Evolutionary conservation across 2,329 filamentous ascomycete genomes (phyloP), one percentile per base, ranked within the genome.

Genomic region (Gliomastix tumulicola): DNA sequence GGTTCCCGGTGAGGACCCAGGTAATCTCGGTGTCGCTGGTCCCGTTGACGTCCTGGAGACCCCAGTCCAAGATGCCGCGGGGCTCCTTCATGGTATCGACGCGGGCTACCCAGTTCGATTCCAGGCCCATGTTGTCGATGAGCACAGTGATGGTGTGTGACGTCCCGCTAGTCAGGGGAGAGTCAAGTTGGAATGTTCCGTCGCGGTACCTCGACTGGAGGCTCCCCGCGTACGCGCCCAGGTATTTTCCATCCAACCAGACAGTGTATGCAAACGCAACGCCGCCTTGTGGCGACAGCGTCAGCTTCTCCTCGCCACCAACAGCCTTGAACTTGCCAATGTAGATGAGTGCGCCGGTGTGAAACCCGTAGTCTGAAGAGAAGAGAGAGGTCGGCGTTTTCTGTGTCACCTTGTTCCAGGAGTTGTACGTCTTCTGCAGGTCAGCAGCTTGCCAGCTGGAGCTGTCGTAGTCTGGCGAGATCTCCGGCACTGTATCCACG

Each of bases 41-140:
- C 41, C 25, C 21, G 11, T 67, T 66, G 76, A 55, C 1, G 50
- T 45, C 3, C 1, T 57, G 42, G 30, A 82, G 64, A 4, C 47
- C 51, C 55, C 75, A 82, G 55, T 73, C 59, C 20, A 81, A 55
- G 41, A 83, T 71, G 18, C 69, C 79, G 37, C 69, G 71, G 4
- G 66, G 71, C 39, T 66, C 61, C 65, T 79, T 79, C 65, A 79
- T 76, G 5, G 57, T 52, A 18, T 78, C 73, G 5, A 55, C 45
- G 3, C 74, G 75, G 3, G 76, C 68, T 10, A 60, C 60, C 60
- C 69, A 75, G 55, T 79, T 74, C 47, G 81, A 72, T 40, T 85
- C 72, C 2, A 83, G 63, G 0, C 82, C 81, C 61, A 80, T 82
- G 56, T 80, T 77, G 55, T 86, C 83, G 17, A 86, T 60, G 0